A percentile compares a stretch with the other conserved stretches of the same genome.
Conservation (phyloP, 2,329 filamentous ascomycete species). For the Macrophomina tecta region DNA sequence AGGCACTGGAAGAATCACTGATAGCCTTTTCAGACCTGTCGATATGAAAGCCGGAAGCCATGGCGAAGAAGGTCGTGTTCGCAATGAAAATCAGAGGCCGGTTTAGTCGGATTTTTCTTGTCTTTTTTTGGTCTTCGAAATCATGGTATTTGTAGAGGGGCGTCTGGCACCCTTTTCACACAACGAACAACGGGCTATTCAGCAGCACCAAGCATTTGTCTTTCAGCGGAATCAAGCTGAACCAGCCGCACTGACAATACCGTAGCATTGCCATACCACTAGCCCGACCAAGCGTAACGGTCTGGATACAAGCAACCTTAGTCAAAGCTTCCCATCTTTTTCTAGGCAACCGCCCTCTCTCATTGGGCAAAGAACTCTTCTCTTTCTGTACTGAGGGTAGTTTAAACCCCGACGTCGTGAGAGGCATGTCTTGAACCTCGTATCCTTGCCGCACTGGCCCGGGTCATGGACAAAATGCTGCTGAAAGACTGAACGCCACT, state of each 20-base stretch:
- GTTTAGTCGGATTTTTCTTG: too few species aligned
- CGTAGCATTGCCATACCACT: too few species aligned
- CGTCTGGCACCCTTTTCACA: background rate
- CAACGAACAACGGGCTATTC: background rate
- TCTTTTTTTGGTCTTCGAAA: too few species aligned
- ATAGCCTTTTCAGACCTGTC: background rate
- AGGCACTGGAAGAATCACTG: background rate
- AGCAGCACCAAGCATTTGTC: background rate
- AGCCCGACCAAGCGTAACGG: background rate
- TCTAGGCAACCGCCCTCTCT: background rate
- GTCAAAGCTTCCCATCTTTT: background rate
- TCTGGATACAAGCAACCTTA: background rate
- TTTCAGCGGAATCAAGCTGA: background rate
- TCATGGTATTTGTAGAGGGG: too few species aligned
- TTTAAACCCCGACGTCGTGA: too few species aligned
- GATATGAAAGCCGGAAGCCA: background rate
- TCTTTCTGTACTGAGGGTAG: too few species aligned
- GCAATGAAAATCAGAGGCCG: too few species aligned
- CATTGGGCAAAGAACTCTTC: background rate
- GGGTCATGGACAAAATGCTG: background rate
- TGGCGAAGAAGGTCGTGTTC: background rate
- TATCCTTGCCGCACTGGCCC: background rate
- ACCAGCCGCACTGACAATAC: background rate
- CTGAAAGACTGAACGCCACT: background rate
- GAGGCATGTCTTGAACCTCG: background rate